Percentiles rank a stretch among this genome's conserved stretches.
Evolutionary conservation across 768 basidiomycete genomes (phyloP).

Genomic region (Russula virescens): DNA sequence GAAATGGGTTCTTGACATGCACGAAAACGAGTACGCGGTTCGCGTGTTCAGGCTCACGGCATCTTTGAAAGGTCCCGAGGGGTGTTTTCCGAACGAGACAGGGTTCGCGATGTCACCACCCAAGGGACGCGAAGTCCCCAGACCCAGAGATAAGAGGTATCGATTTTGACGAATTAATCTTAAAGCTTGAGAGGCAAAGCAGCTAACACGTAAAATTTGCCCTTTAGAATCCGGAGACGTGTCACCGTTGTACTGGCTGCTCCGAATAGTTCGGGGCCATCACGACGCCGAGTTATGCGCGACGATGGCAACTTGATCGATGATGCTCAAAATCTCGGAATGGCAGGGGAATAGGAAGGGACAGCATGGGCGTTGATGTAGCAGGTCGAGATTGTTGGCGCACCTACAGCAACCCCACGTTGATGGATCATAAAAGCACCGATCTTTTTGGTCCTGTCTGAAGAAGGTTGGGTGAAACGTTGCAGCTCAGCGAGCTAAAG

Average conservation of each 20-base stretch:
- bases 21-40: constrained; percentile 10
- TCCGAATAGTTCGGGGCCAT: constrained; percentile 18
- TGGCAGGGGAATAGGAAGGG: background rate
- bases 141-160: constrained; percentile 2
- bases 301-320: background rate
- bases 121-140: background rate
- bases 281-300: background rate
- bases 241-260: constrained; percentile 8
- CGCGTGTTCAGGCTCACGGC: constrained; percentile 9
- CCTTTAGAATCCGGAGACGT: background rate
- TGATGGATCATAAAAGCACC: background rate
- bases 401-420: background rate
- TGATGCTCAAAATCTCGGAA: background rate
- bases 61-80: constrained; percentile 10
- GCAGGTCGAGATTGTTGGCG: background rate
- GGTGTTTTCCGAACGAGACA: background rate
- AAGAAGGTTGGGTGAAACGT: background rate
- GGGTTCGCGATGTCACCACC: constrained; percentile 4
- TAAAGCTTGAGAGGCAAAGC: constrained; percentile 12
- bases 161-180: constrained; percentile 6
- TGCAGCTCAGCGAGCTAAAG: background rate
- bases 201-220: constrained; percentile 12
- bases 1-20: constrained; percentile 14
- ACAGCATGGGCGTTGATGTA: background rate
- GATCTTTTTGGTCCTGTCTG: background rate